Evolutionary conservation across 164 flowering plant genomes (phyloP), one percentile per base, ranked within the genome.

Genomic region (Chloranthus sessilifolius): DNA sequence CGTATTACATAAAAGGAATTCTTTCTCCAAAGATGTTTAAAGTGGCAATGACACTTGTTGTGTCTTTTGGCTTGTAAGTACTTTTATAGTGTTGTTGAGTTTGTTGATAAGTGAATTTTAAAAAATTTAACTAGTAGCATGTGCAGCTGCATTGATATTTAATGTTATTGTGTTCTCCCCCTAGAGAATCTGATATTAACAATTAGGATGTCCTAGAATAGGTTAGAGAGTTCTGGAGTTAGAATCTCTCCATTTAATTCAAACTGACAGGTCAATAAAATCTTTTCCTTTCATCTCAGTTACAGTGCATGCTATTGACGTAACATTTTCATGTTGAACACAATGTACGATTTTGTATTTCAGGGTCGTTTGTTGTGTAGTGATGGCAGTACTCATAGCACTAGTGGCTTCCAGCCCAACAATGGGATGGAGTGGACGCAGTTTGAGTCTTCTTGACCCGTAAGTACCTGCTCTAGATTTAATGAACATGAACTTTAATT

Each of bases 391-490:
- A 47, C 92, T 94, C 25, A 53, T 81, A 35, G 95, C 97, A 51
- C 27, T 94, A 68, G 97, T 94, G 38, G 97, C 99, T 61, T 87
- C 99, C 16, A 94, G 99, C 75, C 99, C 99, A 47, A 94, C 99
- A 30, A 87, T 70, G 72, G 99, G 99, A 55, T 94, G 99, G 99
- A 94, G 99, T 72, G 99, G 99, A 24, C 66, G 99, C 60, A 94
- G 99, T 70, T 67, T 94, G 70, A 89, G 96, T 63, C 79, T 94
- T 55, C 97, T 89, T 64, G 99, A 94, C 71, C 99, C 99, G 99
- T 94, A 69, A 74, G 97, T 50, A 31, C 19, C 40, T 43, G 8
- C 7, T 38, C 38, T 29, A 23, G 23, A 34, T 40, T 12, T 40
- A 3, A 20, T 11, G 12, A 22, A 7, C 11, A 19, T 16, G 12